phyloP scores from a whole-genome alignment of 2,329 filamentous ascomycete species.

The Paecilomyces niveus region DNA sequence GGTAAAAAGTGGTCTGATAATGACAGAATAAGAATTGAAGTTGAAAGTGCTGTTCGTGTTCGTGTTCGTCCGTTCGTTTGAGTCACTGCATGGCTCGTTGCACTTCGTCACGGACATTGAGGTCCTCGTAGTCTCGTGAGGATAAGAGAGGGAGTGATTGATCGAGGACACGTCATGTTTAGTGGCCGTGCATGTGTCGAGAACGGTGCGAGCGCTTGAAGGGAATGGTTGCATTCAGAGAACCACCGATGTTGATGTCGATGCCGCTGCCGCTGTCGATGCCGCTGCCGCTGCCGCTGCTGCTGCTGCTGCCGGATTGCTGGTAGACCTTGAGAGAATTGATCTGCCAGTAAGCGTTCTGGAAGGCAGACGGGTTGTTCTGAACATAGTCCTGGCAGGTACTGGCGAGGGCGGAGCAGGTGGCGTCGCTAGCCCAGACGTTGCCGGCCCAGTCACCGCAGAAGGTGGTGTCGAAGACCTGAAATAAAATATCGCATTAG shows the following conservation, averaged over 20 bases:
- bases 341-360: constrained; percentile 69
- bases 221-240: constrained; percentile 1
- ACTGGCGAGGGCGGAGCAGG: constrained; percentile 53
- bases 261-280: background rate
- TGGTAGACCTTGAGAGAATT: constrained; percentile 63
- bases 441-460: constrained; percentile 81
- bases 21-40: background rate
- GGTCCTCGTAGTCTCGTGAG: background rate
- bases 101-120: background rate
- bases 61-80: background rate
- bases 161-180: background rate
- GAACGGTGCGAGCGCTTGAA: background rate
- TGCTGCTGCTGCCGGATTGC: background rate
- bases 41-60: background rate
- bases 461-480: constrained; percentile 66
- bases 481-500: constrained; percentile 4
- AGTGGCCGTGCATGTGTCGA: background rate
- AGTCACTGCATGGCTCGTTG: background rate
- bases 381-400: constrained; percentile 68
- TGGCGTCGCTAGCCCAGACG: constrained; percentile 52
- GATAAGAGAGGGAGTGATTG: background rate
- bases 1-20: background rate
- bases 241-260: constrained; percentile 2
- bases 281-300: no score
- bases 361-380: constrained; percentile 62